Percentiles rank a stretch among this genome's conserved stretches.
Evolutionary conservation across 768 basidiomycete genomes (phyloP).

Genomic region (Mycena crocata): DNA sequence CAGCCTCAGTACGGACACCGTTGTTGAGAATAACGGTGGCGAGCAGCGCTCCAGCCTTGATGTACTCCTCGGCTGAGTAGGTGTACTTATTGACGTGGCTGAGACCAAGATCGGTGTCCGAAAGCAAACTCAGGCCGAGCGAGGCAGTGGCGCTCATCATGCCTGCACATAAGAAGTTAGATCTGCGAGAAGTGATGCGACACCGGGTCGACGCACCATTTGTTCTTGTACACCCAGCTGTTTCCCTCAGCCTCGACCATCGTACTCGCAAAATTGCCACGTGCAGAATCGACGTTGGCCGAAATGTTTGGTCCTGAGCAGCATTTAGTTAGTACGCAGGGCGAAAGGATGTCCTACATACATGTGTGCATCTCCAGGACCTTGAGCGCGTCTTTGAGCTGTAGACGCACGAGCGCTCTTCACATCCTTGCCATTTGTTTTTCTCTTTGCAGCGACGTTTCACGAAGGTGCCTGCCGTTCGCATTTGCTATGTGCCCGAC

Average conservation of each 20-base stretch:
- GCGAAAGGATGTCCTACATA: too few species aligned
- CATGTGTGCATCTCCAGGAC: too few species aligned
- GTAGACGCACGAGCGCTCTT: too few species aligned
- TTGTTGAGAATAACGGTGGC: constrained; percentile 94
- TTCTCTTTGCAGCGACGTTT: too few species aligned
- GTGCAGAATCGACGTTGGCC: constrained; percentile 90
- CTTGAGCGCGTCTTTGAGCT: too few species aligned
- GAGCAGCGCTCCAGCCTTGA: constrained; percentile 96
- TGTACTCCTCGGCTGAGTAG: constrained; percentile 94
- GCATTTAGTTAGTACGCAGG: too few species aligned
- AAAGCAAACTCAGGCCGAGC: constrained; percentile 90
- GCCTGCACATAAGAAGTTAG: constrained; percentile 55
- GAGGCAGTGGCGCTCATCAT: constrained; percentile 98
- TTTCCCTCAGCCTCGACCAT: constrained; percentile 97
- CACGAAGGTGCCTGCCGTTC: too few species aligned
- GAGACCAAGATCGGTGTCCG: constrained; percentile 96
- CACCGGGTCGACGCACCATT: constrained; percentile 70
- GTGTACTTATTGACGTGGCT: constrained; percentile 97
- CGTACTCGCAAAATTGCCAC: constrained; percentile 94
- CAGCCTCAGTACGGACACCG: constrained; percentile 91
- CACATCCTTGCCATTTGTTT: too few species aligned
- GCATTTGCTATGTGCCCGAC: too few species aligned
- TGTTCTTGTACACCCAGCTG: constrained; percentile 99
- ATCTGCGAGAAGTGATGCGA: background rate
- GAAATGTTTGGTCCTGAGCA: constrained; percentile 69